These are phyloP conservation scores for Dactylorhiza incarnata DNA, from an alignment of 106 monocot species.

Conservation along the genomic window DNA sequence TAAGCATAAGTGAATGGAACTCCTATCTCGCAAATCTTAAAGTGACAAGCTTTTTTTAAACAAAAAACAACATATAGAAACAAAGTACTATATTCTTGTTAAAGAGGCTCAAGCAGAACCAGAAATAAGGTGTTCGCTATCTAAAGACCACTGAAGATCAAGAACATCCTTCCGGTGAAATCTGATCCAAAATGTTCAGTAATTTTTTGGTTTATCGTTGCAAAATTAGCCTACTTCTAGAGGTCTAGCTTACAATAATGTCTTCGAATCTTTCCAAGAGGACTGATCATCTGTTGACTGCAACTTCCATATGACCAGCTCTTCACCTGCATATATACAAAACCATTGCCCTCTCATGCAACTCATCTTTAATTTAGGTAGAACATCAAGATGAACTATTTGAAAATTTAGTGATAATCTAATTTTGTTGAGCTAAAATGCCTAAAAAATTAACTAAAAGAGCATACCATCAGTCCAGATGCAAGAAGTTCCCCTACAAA, in stretches of 20 bases:
- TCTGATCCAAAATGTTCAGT: constrained; percentile 22
- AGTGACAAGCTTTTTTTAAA: too few relatives aligned
- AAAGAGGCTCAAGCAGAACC: too few relatives aligned
- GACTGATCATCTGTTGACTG: constrained; percentile 48
- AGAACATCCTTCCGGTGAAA: constrained; percentile 92
- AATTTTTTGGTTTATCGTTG: neutral
- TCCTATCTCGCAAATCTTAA: too few relatives aligned
- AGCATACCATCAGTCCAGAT: constrained; percentile 91
- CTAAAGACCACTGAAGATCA: constrained; percentile 80
- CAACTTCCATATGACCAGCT: constrained; percentile 75
- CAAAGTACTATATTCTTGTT: too few relatives aligned
- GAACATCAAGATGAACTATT: neutral
- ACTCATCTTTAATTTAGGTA: neutral
- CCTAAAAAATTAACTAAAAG: neutral
- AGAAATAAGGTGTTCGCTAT: constrained; percentile 60
- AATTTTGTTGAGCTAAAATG: neutral
- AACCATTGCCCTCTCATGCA: neutral
- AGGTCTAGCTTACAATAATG: constrained; percentile 53
- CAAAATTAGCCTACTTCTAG: neutral
- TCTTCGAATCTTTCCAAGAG: constrained; percentile 76
- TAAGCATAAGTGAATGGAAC: too few relatives aligned
- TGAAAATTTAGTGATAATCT: neutral
- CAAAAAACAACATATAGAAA: too few relatives aligned
- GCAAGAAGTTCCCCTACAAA: constrained; percentile 79
- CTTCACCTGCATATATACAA: constrained; percentile 47